These are phyloP conservation scores for Ophiocordyceps polyrhachis-furcata DNA, from an alignment of 2,329 filamentous ascomycete species.

Conservation along the genomic window DNA sequence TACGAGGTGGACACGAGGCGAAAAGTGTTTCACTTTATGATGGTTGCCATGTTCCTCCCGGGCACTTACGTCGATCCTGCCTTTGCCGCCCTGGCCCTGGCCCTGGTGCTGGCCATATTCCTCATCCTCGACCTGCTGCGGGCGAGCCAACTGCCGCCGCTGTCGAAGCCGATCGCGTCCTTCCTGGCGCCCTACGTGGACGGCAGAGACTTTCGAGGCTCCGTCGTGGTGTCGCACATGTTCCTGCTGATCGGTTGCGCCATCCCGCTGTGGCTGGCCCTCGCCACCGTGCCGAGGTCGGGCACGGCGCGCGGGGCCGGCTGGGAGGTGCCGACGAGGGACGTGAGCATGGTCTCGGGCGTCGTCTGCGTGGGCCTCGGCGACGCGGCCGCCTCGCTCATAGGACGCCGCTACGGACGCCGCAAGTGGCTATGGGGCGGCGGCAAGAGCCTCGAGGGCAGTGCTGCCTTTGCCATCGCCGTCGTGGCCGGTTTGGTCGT, in stretches of 20 bases:
- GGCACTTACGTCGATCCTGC: slow-evolving; percentile 72
- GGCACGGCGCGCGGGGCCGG: slow-evolving; percentile 38
- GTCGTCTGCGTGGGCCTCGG: slow-evolving; percentile 91
- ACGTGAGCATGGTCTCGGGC: slow-evolving; percentile 80
- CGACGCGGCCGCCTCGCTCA: slow-evolving; percentile 78
- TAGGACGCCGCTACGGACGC: slow-evolving; percentile 70
- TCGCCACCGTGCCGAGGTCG: slow-evolving; percentile 47
- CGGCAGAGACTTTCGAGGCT: slow-evolving; percentile 77
- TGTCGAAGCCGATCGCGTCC: slow-evolving; percentile 66
- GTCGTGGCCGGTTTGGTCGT: slow-evolving; percentile 57
- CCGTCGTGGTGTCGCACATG: slow-evolving; percentile 89
- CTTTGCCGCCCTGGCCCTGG: slow-evolving; percentile 65
- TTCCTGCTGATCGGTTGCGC: slow-evolving; percentile 91
- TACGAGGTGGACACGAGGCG: slow-evolving; percentile 90
- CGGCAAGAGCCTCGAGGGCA: slow-evolving; percentile 86
- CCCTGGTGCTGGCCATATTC: slow-evolving; percentile 65
- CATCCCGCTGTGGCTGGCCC: slow-evolving; percentile 77
- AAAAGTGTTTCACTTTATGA: slow-evolving; percentile 97
- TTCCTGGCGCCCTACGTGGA: slow-evolving; percentile 93
- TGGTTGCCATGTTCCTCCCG: slow-evolving; percentile 89
- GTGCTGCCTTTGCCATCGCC: slow-evolving; percentile 59
- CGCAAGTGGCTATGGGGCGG: slow-evolving; percentile 94
- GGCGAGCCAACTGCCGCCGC: slow-evolving; percentile 76
- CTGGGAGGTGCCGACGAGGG: slow-evolving; percentile 59
- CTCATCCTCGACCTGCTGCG: slow-evolving; percentile 75